Evolutionary conservation across 2,329 filamentous ascomycete genomes (phyloP).

Genomic region (Pyricularia pennisetigena): DNA sequence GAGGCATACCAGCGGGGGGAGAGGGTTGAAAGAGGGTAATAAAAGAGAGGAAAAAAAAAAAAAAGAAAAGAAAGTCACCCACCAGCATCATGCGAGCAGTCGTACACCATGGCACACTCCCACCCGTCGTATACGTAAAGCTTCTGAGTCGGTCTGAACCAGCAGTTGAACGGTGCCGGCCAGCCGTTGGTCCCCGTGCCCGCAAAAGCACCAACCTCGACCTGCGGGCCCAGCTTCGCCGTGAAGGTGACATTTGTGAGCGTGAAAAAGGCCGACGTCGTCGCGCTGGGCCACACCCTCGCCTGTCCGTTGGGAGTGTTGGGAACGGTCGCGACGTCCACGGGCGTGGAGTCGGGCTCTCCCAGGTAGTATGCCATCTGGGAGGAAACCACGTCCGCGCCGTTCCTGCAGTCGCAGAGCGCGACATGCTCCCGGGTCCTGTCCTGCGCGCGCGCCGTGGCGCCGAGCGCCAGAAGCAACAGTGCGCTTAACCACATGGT

Average conservation of each 20-base stretch:
- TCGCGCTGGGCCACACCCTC: conserved; percentile 18
- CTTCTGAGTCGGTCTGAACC: conserved; percentile 14
- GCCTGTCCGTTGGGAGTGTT: conserved; percentile 13
- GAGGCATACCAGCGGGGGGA: no score
- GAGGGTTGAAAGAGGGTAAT: not conserved
- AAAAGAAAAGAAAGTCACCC: conserved; percentile 10
- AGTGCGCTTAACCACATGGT: not conserved
- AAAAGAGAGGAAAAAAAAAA: not conserved
- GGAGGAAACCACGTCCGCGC: conserved; percentile 15
- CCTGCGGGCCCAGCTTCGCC: conserved; percentile 16
- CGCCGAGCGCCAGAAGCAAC: not conserved
- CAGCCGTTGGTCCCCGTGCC: conserved; percentile 22
- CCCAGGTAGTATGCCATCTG: conserved; percentile 21
- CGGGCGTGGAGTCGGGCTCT: conserved; percentile 10
- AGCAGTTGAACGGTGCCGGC: conserved; percentile 18
- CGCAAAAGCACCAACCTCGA: conserved; percentile 17
- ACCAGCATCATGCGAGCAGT: conserved; percentile 17
- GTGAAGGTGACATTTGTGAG: conserved; percentile 18
- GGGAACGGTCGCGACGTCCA: conserved; percentile 17
- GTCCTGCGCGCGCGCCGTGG: not conserved
- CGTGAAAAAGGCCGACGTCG: conserved; percentile 18
- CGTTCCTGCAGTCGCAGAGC: conserved; percentile 19
- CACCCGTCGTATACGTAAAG: conserved; percentile 16
- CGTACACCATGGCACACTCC: conserved; percentile 18
- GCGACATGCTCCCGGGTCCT: conserved; percentile 17